Conservation (phyloP, 768 basidiomycete genomes). For the Symmetrospora coprosmae region DNA sequence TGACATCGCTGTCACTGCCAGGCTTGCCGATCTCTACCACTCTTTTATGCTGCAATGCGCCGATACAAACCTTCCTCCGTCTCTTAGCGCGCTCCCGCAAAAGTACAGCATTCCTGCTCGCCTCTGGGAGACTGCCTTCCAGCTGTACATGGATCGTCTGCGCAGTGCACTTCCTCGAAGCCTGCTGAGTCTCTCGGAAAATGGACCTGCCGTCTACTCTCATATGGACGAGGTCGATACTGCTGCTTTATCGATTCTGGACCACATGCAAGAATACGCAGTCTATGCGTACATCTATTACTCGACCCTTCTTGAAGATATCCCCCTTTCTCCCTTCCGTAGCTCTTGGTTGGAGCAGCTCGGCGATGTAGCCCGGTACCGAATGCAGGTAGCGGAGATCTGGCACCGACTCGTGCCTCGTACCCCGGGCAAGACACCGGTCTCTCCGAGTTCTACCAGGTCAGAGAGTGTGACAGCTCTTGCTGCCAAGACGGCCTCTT, state of each 20-base stretch:
- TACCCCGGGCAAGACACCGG: too few species aligned
- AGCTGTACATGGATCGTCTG: constrained; percentile 76
- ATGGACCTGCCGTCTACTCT: too few species aligned
- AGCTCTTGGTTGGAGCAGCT: constrained; percentile 88
- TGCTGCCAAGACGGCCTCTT: too few species aligned
- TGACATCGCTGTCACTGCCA: constrained; percentile 36
- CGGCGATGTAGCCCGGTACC: constrained; percentile 85
- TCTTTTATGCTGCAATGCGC: constrained; percentile 71
- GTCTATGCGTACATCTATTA: constrained; percentile 93
- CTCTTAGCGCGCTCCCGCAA: constrained; percentile 70
- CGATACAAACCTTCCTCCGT: constrained; percentile 73
- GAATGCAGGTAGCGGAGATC: constrained; percentile 78
- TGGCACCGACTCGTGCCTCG: constrained; percentile 20
- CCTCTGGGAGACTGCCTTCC: constrained; percentile 81
- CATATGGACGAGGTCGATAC: too few species aligned
- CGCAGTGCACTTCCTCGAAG: constrained; percentile 60
- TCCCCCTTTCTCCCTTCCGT: constrained; percentile 53
- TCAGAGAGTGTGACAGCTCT: too few species aligned
- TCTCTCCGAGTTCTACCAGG: too few species aligned
- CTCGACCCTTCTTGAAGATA: constrained; percentile 73
- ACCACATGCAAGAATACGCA: constrained; percentile 85
- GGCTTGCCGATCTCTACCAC: constrained; percentile 79
- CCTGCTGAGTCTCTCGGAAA: too few species aligned
- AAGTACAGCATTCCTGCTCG: constrained; percentile 93
- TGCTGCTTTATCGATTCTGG: too few species aligned